A percentile compares a stretch with the other conserved stretches of the same genome.
Conservation (phyloP, 2,329 filamentous ascomycete species). For the Dothideomycetes sp. region DNA sequence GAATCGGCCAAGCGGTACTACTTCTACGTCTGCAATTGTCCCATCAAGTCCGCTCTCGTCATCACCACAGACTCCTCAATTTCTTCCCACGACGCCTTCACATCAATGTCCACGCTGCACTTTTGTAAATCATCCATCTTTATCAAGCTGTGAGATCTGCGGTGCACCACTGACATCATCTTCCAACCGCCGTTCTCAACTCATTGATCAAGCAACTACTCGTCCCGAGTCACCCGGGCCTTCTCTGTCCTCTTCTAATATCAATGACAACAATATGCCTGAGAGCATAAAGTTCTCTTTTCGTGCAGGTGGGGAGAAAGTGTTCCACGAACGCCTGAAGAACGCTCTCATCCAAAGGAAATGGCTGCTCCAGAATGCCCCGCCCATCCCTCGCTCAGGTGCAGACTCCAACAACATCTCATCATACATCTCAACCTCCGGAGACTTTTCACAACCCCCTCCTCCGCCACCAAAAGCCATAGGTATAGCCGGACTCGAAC, state of each 20-base stretch:
- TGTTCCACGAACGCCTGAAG: slow-evolving; percentile 83
- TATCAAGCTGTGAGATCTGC: slow-evolving; percentile 84
- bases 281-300: slow-evolving; percentile 90
- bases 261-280: slow-evolving; percentile 48
- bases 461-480: slow-evolving; percentile 49
- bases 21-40: background rate
- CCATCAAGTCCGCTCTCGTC: background rate
- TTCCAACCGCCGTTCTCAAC: slow-evolving; percentile 34
- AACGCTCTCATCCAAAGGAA: slow-evolving; percentile 83
- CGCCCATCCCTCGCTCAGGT: slow-evolving; percentile 59
- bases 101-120: slow-evolving; percentile 72
- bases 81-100: background rate
- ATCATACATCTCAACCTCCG: slow-evolving; percentile 20
- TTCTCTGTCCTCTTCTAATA: slow-evolving; percentile 37
- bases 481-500: slow-evolving; percentile 87
- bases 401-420: slow-evolving; percentile 19
- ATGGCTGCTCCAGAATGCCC: slow-evolving; percentile 86
- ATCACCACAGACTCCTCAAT: slow-evolving; percentile 2
- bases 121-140: slow-evolving; percentile 82
- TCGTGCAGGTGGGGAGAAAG: slow-evolving; percentile 75
- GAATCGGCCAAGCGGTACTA: slow-evolving; percentile 36
- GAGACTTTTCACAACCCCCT: slow-evolving; percentile 21
- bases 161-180: slow-evolving; percentile 61
- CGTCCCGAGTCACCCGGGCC: slow-evolving; percentile 74
- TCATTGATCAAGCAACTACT: slow-evolving; percentile 26